Percentiles rank a stretch among this genome's conserved stretches.
Conservation (phyloP, 257 asterid genomes). For the Scutellaria barbata region DNA sequence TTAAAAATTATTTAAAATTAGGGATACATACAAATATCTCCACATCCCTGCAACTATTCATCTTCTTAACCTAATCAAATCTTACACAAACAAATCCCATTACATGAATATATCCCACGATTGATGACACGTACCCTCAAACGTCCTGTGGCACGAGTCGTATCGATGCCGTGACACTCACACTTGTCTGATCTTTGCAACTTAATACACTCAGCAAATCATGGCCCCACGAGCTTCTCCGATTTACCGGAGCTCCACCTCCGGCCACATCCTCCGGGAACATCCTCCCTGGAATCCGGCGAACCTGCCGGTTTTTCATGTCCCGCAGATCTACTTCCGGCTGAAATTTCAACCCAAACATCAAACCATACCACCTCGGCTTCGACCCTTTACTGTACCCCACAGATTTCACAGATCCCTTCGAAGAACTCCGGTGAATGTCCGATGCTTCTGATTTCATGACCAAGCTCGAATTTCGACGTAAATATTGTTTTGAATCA, state of each 20-base stretch:
- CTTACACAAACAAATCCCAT: neutral
- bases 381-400: neutral
- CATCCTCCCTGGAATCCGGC: slow-evolving; percentile 38
- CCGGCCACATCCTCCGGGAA: slow-evolving; percentile 30
- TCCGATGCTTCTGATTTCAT: slow-evolving; percentile 35
- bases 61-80: neutral
- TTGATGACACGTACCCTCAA: neutral
- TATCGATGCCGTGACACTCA: slow-evolving; percentile 45
- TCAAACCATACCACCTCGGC: slow-evolving; percentile 54
- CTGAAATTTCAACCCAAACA: slow-evolving; percentile 58
- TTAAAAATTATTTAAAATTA: too few species aligned
- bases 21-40: too few species aligned
- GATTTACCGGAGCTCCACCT: slow-evolving; percentile 30
- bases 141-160: slow-evolving; percentile 39
- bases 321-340: slow-evolving; percentile 63
- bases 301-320: slow-evolving; percentile 63
- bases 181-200: slow-evolving; percentile 58
- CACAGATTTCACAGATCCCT: slow-evolving; percentile 25
- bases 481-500: slow-evolving; percentile 42
- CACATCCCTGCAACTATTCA: neutral
- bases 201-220: slow-evolving; percentile 55
- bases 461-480: slow-evolving; percentile 36
- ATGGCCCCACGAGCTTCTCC: slow-evolving; percentile 51
- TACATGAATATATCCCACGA: neutral
- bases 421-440: slow-evolving; percentile 32